Base-by-base conservation (phyloP, 2,329 filamentous ascomycete species). In the Diaporthe amygdali region DNA sequence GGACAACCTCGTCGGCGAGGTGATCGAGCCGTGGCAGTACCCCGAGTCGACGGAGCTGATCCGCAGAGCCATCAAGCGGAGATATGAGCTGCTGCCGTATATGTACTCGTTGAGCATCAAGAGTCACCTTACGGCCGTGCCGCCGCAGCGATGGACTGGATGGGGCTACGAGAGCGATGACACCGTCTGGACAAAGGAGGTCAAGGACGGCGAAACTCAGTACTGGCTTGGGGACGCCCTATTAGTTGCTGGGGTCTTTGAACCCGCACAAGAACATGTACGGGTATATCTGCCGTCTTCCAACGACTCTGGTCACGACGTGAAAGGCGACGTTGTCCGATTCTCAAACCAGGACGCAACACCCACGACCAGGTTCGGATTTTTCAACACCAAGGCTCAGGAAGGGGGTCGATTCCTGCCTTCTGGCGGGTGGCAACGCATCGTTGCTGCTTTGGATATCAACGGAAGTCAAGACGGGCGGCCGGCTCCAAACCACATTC, bases 21-120 rank as follows among this genome's bases (percentile, higher is more conserved):
- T 94, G 0, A 94, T 94, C 71, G 92, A 94, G 81, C 92, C 92
- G 0, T 94, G 91, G 91, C 93, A 94, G 91, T 92, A 94, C 76
- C 90, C 91, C 0, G 87, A 91, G 44, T 90, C 90, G 34, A 90
- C 90, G 0, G 88, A 87, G 0, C 80, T 91, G 1, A 83, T 94
- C 17, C 87, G 92, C 20, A 85, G 86, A 66, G 86, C 90, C 1
- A 93, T 94, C 78, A 90, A 91, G 79, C 86, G 92, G 8, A 87
- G 92, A 39, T 94, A 94, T 76, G 91, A 91, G 73, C 83, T 94
- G 68, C 87, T 94, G 10, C 92, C 92, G 0, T 94, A 93, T 77
- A 85, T 92, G 9, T 94, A 94, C 80, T 90, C 90, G 0, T 84
- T 90, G 1, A 87, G 88, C 52, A 83, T 94, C 0, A 84, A 89